Percentiles rank a stretch among this genome's conserved stretches.
Evolutionary conservation across 345 rosid species (phyloP).

Genomic region (Populus nigra): DNA sequence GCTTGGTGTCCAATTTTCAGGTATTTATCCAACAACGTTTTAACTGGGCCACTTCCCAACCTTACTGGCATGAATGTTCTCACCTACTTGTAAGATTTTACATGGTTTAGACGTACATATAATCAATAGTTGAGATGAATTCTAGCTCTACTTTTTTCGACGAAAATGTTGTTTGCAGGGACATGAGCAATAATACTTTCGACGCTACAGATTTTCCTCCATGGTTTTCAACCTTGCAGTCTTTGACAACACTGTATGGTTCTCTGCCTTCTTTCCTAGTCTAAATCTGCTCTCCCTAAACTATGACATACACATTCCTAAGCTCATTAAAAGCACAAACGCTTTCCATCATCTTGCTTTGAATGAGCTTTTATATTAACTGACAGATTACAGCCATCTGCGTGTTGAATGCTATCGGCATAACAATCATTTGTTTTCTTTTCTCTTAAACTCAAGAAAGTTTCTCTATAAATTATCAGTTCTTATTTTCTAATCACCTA

Average conservation of each 20-base stretch:
- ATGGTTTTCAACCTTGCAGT: conserved; percentile 49
- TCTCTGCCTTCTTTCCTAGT: conserved; percentile 14
- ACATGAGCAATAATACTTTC: conserved; percentile 74
- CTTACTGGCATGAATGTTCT: conserved; percentile 53
- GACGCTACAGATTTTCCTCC: conserved; percentile 44
- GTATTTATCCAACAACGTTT: conserved; percentile 62
- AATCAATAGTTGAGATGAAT: background rate
- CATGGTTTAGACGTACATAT: background rate
- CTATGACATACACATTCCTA: background rate
- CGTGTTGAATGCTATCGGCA: background rate
- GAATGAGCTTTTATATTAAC: background rate
- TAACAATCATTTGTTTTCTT: background rate
- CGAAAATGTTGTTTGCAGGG: conserved; percentile 45
- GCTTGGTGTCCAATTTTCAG: conserved; percentile 35
- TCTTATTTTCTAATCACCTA: background rate
- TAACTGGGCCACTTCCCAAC: conserved; percentile 61
- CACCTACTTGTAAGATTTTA: conserved; percentile 58
- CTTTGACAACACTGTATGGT: conserved; percentile 67
- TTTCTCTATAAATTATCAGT: background rate
- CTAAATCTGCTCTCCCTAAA: background rate
- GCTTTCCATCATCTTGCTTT: background rate
- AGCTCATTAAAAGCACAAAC: background rate
- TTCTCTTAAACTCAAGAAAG: background rate
- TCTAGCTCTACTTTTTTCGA: background rate
- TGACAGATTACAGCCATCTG: background rate